A percentile compares a stretch with the other conserved stretches of the same genome.
phyloP scores from a whole-genome alignment of 108 stramenopile species.

The Skeletonema menzelii region DNA sequence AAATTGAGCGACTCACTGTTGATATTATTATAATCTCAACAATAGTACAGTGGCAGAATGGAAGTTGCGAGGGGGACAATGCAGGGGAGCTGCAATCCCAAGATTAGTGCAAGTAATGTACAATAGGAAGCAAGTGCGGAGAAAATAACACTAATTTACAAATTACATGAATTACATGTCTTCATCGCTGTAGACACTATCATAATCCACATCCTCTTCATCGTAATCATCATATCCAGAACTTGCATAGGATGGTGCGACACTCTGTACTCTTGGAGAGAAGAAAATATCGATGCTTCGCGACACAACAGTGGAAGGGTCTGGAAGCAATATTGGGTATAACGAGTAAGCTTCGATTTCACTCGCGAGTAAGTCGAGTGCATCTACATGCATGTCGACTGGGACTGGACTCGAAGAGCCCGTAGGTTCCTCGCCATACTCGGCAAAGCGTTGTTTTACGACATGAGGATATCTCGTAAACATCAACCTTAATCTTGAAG shows the following conservation, averaged over 20 bases:
- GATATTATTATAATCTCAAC: too few relatives aligned
- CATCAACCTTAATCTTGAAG: slow-evolving; percentile 14
- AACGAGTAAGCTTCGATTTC: slow-evolving; percentile 13
- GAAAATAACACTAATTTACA: background rate
- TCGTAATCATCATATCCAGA: background rate
- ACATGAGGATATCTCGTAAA: slow-evolving; percentile 33
- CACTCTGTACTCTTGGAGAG: background rate
- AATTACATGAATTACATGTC: background rate
- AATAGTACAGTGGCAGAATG: background rate
- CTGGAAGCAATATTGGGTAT: slow-evolving; percentile 31
- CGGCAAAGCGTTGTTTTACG: slow-evolving; percentile 13
- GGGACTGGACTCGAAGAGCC: slow-evolving; percentile 24
- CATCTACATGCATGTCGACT: slow-evolving; percentile 35
- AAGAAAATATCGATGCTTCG: slow-evolving; percentile 35
- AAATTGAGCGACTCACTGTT: too few relatives aligned
- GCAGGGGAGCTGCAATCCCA: background rate
- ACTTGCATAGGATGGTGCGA: background rate
- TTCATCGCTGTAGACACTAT: background rate
- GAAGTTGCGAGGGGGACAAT: background rate
- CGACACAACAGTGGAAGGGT: slow-evolving; percentile 10
- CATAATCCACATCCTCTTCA: background rate
- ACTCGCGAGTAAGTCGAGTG: slow-evolving; percentile 25
- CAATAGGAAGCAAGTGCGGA: background rate
- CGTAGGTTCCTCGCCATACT: slow-evolving; percentile 11
- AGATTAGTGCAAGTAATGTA: background rate